Evolutionary conservation across 352 stramenopile species (phyloP).

Genomic region (Peronospora farinosa): DNA sequence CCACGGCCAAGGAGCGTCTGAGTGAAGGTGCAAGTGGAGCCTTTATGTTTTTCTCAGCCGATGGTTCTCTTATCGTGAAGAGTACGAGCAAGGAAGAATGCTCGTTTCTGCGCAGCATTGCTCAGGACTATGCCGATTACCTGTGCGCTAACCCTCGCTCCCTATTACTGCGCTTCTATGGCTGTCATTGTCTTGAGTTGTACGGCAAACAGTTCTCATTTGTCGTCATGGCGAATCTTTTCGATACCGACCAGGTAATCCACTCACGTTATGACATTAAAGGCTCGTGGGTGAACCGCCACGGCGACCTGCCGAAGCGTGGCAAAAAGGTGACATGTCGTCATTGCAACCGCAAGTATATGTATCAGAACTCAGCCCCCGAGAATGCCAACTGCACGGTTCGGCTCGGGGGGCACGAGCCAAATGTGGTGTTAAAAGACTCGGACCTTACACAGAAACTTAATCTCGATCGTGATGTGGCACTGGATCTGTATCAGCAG

Average conservation of each 20-base stretch:
- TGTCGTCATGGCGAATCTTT: constrained; percentile 90
- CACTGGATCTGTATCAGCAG: constrained; percentile 67
- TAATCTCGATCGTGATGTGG: constrained; percentile 65
- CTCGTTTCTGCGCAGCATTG: constrained; percentile 80
- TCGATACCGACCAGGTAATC: constrained; percentile 84
- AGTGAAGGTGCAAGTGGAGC: constrained; percentile 83
- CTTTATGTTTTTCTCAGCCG: constrained; percentile 90
- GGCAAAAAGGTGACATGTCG: constrained; percentile 85
- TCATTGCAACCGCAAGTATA: constrained; percentile 86
- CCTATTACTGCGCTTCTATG: constrained; percentile 86
- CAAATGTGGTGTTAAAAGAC: constrained; percentile 87
- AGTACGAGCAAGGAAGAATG: constrained; percentile 86
- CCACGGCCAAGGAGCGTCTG: constrained; percentile 83
- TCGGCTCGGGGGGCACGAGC: constrained; percentile 72
- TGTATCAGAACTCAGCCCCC: constrained; percentile 53
- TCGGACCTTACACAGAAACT: constrained; percentile 86
- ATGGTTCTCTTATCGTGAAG: constrained; percentile 88
- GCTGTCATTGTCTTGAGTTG: constrained; percentile 84
- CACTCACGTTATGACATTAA: constrained; percentile 89
- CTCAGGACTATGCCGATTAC: constrained; percentile 84
- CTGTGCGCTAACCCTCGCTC: constrained; percentile 80
- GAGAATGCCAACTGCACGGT: constrained; percentile 72
- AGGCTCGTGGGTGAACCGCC: constrained; percentile 85
- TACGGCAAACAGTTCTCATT: constrained; percentile 90
- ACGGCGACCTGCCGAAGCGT: constrained; percentile 70